These are phyloP conservation scores for Salvia sclarea DNA, from an alignment of 305 asterid genomes.

Conservation along the genomic window DNA sequence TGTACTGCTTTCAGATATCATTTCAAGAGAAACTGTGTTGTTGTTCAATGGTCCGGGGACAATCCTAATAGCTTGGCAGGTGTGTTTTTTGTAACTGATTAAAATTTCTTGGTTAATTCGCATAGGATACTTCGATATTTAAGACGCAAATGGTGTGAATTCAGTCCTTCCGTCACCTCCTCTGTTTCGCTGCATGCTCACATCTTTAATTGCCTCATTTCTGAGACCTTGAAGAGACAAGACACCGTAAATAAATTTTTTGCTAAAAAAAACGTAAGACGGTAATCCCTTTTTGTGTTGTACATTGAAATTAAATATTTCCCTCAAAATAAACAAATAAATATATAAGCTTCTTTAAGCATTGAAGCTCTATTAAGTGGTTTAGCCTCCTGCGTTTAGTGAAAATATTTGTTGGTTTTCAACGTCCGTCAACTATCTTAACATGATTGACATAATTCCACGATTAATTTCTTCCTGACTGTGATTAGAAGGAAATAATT, in stretches of 20 bases:
- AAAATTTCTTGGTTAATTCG: not conserved
- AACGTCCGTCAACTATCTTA: not conserved
- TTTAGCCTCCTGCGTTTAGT: too few species aligned
- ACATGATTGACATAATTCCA: not conserved
- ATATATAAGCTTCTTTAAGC: too few species aligned
- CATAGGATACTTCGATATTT: not conserved
- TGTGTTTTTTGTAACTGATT: constrained; percentile 13
- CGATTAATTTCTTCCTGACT: not conserved
- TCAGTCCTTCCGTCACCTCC: too few species aligned
- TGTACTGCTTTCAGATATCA: constrained; percentile 54
- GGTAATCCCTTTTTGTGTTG: not conserved
- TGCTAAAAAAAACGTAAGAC: not conserved
- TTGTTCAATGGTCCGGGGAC: constrained; percentile 86
- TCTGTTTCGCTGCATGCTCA: too few species aligned
- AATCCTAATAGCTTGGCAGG: constrained; percentile 95
- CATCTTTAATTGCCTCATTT: too few species aligned
- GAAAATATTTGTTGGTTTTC: too few species aligned
- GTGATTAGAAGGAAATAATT: not conserved
- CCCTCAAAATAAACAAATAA: too few species aligned
- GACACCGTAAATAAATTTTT: too few species aligned
- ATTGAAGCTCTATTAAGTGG: too few species aligned
- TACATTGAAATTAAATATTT: not conserved
- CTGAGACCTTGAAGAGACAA: too few species aligned
- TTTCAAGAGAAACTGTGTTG: constrained; percentile 59
- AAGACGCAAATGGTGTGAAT: not conserved